Base-by-base conservation (phyloP, 2,329 filamentous ascomycete species). In the Pseudocercospora musae region DNA sequence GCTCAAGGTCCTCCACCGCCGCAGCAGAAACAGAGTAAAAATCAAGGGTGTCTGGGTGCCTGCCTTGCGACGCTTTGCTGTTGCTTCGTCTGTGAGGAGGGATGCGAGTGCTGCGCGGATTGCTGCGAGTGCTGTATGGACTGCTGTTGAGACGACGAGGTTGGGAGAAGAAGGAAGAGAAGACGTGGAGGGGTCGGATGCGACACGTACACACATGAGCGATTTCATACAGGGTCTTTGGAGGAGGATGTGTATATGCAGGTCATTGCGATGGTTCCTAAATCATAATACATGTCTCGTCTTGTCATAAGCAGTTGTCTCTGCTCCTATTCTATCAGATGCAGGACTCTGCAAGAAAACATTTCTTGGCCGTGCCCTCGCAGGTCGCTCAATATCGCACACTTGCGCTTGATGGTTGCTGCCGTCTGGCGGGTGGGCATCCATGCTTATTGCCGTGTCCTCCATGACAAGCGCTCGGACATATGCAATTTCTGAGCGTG, bases 41-140 rank as follows among this genome's bases (percentile, higher is more conserved):
- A 79, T 64, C 74, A 78, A 40, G 82, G 83, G 53, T 85, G 83
- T 67, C 73, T 86, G 58, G 75, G 73, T 52, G 77, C 80, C 13
- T 85, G 84, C 75, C 72, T 86, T 54, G 83, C 82, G 53, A 78
- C 78, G 33, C 73, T 88, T 40, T 87, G 85, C 77, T 88, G 85
- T 73, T 87, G 85, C 71, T 88, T 85, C 75, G 79, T 88, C 27
- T 86, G 84, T 69, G 85, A 87, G 71, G 85, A 87, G 74, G 80
- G 82, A 27, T 88, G 85, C 70, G 85, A 87, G 73, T 87, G 85
- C 76, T 87, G 85, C 71, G 77, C 81, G n/a, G 85, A 87, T 4
- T 87, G 84, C 73, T 82, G 83, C 69, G 84, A 84, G 62, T 85
- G 81, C 73, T 80, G 76, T 58, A 62, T 65, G 60, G 63, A 65